Conservation (phyloP, 1,284 basidiomycete species). For the Fomitopsis palustris region DNA sequence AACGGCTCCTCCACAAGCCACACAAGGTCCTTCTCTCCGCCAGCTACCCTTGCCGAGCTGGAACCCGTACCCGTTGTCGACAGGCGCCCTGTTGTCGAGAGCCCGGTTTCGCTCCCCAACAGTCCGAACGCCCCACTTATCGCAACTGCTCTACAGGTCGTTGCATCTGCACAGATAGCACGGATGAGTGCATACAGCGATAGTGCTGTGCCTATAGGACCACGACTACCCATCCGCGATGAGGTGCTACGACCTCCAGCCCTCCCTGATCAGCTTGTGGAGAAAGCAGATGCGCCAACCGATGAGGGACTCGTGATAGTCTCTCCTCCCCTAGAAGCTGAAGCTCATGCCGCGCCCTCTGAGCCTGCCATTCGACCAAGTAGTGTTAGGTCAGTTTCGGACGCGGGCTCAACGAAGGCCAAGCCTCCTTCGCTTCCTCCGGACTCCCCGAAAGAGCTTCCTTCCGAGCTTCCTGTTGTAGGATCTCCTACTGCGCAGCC, state of each 20-base stretch:
- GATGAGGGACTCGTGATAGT: background rate
- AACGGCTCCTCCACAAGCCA: background rate
- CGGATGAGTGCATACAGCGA: background rate
- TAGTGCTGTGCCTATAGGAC: background rate
- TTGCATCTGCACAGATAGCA: background rate
- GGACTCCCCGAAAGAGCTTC: no score
- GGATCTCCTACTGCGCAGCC: no score
- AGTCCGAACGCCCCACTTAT: background rate
- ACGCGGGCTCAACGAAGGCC: background rate
- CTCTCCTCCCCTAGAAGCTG: background rate
- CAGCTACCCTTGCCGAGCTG: background rate
- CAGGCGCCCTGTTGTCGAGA: background rate
- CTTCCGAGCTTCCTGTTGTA: no score
- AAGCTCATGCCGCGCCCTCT: background rate
- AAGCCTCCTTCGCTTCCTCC: background rate
- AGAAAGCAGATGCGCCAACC: background rate
- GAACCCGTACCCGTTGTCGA: background rate
- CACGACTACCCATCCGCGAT: background rate
- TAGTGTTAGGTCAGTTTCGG: background rate
- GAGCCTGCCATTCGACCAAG: background rate
- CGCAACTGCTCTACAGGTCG: background rate
- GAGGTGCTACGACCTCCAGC: background rate
- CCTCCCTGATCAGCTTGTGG: background rate
- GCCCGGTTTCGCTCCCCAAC: background rate
- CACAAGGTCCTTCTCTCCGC: background rate